Conservation (phyloP, 2,329 filamentous ascomycete genomes). For the Hymenoscyphus linearis region DNA sequence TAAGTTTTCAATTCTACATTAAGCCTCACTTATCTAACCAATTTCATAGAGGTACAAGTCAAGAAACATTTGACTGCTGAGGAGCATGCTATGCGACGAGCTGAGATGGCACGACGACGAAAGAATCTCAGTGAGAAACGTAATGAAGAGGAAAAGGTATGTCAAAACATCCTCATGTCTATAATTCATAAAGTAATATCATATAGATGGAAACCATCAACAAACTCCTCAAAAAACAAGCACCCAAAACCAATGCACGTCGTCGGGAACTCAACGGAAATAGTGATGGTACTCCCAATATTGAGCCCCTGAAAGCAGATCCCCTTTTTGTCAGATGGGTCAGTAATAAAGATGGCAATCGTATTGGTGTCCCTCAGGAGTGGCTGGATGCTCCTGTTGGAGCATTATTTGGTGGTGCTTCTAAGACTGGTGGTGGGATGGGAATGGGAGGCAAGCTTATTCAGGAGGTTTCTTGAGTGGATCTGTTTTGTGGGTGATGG, state of each 20-base stretch:
- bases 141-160: conserved; percentile 72
- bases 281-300: conserved; percentile 44
- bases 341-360: conserved; percentile 58
- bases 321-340: conserved; percentile 66
- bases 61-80: conserved; percentile 69
- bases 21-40: conserved; percentile 17
- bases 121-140: conserved; percentile 73
- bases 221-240: conserved; percentile 81
- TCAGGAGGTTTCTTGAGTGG: conserved; percentile 27
- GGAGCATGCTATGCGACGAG: conserved; percentile 66
- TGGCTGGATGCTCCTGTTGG: conserved; percentile 61
- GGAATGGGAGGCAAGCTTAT: conserved; percentile 30
- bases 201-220: conserved; percentile 82
- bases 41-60: conserved; percentile 54
- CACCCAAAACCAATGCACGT: conserved; percentile 62
- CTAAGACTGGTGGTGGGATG: conserved; percentile 19
- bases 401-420: conserved; percentile 44
- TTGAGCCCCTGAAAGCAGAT: conserved; percentile 44
- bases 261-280: conserved; percentile 34
- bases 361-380: conserved; percentile 61
- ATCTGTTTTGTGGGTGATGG: not conserved
- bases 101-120: conserved; percentile 67
- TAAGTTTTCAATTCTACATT: conserved; percentile 7
- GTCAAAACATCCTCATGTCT: conserved; percentile 11
- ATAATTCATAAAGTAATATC: conserved; percentile 8